Percentiles rank a stretch among this genome's conserved stretches.
These are phyloP conservation scores for Scedosporium minutisporum DNA, from an alignment of 2,329 filamentous ascomycete genomes.

Conservation along the genomic window DNA sequence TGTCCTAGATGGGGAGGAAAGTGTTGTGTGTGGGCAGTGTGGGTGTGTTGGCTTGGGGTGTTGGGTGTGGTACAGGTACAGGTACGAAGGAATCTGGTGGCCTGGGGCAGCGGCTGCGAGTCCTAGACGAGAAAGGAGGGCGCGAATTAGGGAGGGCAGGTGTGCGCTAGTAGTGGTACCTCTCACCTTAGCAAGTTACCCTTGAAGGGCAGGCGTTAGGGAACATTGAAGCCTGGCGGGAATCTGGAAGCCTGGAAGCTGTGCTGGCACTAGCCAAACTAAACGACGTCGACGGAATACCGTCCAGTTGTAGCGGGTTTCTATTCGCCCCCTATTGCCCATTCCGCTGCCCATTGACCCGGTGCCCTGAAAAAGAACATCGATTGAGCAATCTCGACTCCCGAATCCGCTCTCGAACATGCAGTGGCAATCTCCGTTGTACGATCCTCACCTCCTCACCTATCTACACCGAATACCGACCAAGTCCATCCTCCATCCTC, in stretches of 20 bases:
- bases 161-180: background rate
- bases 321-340: background rate
- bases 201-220: background rate
- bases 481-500: too few species aligned
- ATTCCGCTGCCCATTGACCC: too few species aligned
- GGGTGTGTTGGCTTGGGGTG: background rate
- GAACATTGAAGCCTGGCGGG: background rate
- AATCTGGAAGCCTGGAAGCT: constrained; percentile 4
- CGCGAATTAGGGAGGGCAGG: background rate
- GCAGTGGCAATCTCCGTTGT: too few species aligned
- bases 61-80: background rate
- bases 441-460: too few species aligned
- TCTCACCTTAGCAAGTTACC: background rate
- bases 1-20: constrained; percentile 1
- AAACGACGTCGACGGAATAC: background rate
- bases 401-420: too few species aligned
- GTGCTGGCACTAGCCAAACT: background rate
- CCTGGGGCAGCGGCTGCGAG: background rate
- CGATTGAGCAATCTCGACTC: too few species aligned
- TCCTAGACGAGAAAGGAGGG: background rate
- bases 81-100: background rate
- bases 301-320: too few species aligned
- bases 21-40: constrained; percentile 2
- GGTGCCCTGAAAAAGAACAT: too few species aligned
- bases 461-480: too few species aligned